Conservation (phyloP, 2,329 filamentous ascomycete genomes). For the Neonectria ditissima region DNA sequence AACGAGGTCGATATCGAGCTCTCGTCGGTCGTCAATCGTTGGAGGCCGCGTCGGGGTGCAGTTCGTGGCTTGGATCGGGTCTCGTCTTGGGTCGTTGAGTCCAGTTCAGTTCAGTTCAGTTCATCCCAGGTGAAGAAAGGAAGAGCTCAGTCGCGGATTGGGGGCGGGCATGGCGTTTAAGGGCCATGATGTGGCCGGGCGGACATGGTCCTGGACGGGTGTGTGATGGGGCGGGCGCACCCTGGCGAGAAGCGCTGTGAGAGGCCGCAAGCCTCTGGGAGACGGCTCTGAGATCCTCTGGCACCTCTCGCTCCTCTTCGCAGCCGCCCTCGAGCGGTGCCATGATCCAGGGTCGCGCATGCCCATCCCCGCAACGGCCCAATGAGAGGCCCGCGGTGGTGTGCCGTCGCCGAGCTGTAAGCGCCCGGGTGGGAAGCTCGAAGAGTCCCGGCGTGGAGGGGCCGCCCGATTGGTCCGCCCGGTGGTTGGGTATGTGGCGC, state of each 20-base stretch:
- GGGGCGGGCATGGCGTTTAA: constrained; percentile 45
- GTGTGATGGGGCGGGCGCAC: constrained; percentile 27
- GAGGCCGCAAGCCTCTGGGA: constrained; percentile 2
- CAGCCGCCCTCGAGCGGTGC: constrained; percentile 22
- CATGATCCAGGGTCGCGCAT: constrained; percentile 26
- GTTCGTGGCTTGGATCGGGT: constrained; percentile 28
- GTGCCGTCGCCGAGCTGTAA: constrained; percentile 44
- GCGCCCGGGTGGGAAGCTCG: constrained; percentile 47
- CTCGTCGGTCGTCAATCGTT: constrained; percentile 12
- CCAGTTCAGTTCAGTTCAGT: constrained; percentile 19
- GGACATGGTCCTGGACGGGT: constrained; percentile 8
- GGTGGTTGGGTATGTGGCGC: constrained; percentile 31
- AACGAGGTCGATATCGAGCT: constrained; percentile 6
- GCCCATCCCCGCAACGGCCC: constrained; percentile 28
- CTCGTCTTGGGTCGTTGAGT: constrained; percentile 5
- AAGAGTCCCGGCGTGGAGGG: constrained; percentile 31
- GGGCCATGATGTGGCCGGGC: constrained; percentile 38
- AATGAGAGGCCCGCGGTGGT: constrained; percentile 41
- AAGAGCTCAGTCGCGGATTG: constrained; percentile 28
- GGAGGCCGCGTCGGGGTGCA: constrained; percentile 26
- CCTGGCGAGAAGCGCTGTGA: constrained; percentile 27
- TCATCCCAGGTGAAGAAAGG: constrained; percentile 21
- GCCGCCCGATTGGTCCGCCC: constrained; percentile 44
- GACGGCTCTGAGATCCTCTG: background rate
- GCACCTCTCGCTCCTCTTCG: constrained; percentile 1